Evolutionary conservation across 305 asterid genomes (phyloP), one percentile per base, ranked within the genome.

Genomic region (Salvia sclarea): DNA sequence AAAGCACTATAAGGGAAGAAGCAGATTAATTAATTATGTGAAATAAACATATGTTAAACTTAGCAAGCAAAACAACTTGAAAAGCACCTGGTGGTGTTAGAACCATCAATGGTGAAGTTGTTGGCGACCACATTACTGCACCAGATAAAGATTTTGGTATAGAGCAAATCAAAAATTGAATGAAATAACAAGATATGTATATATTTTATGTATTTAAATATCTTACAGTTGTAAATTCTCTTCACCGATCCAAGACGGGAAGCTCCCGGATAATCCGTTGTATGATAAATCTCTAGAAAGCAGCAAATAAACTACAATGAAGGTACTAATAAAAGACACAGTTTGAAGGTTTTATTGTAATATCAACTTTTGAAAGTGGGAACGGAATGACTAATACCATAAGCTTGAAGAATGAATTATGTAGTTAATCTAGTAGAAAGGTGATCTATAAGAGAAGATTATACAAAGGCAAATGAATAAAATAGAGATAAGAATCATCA

Each of bases 221-320:
- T 70, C 90, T 45, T 83, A 92, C 98, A 88, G 66, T 70, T 86
- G 88, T 56, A 92, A 58, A 75, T 64, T 82, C 71, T 18, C 77
- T 11, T 35, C 66, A 58, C 63, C 48, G 61, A 80, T 54, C 97
- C 98, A 92, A 50, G 96, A 71, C 30, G 98, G 96, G 40, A 92
- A 73, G 73, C 79, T 82, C 70, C 97, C 96, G 0, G 95, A 82
- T 45, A 92, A 71, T 59, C 69, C 81, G 40, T 92, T 92, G 88
- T 90, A 92, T 22, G 98, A 90, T 63, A 90, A 69, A 80, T 90
- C 98, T 77, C 98, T 90, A 86, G 78, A 75, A 50, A 56, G 78
- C 73, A 50, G 56, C 48, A 64, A 72, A 56, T 49, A 38, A 43
- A 13, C 14, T 2, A 13, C 31, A 44, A 40, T 48, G 48, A 5